A percentile compares a stretch with the other conserved stretches of the same genome.
These are phyloP conservation scores for Primulina eburnea DNA, from an alignment of 257 asterid genomes.

Conservation along the genomic window DNA sequence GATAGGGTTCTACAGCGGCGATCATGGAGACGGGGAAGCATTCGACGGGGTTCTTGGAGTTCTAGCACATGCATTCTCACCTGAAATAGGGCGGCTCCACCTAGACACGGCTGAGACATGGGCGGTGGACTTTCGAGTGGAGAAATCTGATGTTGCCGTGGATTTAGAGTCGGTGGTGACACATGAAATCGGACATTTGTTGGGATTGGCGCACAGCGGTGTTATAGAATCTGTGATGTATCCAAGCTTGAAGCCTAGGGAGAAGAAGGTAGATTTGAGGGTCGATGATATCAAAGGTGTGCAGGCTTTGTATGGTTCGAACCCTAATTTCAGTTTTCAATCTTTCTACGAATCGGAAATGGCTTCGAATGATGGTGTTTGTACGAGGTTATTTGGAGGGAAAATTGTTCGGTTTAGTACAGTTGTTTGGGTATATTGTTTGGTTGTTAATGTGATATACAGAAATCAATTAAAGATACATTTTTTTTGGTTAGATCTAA, in stretches of 20 bases:
- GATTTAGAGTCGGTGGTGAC: too few species aligned
- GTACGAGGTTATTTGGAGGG: constrained; percentile 15
- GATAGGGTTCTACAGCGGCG: constrained; percentile 68
- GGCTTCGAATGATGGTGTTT: constrained; percentile 31
- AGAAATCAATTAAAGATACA: too few species aligned
- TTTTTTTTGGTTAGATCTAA: too few species aligned
- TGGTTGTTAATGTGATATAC: constrained; percentile 4
- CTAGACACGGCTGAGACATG: constrained; percentile 91
- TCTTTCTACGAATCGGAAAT: constrained; percentile 53
- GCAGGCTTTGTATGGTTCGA: constrained; percentile 67
- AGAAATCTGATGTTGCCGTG: too few species aligned
- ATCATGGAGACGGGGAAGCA: constrained; percentile 86
- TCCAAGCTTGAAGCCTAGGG: too few species aligned
- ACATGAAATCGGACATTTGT: too few species aligned
- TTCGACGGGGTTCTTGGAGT: constrained; percentile 77
- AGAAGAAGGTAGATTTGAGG: too few species aligned
- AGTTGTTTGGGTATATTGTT: constrained; percentile 21
- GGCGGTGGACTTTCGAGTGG: constrained; percentile 64
- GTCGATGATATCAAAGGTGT: too few species aligned
- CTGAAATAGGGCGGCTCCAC: constrained; percentile 79
- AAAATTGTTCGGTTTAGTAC: constrained; percentile 17
- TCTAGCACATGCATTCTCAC: constrained; percentile 81
- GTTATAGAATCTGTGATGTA: too few species aligned
- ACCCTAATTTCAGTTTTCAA: constrained; percentile 59
- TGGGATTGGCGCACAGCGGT: too few species aligned